These are phyloP conservation scores for Epichloe bromicola DNA, from an alignment of 2,329 filamentous ascomycete species.

Conservation along the genomic window DNA sequence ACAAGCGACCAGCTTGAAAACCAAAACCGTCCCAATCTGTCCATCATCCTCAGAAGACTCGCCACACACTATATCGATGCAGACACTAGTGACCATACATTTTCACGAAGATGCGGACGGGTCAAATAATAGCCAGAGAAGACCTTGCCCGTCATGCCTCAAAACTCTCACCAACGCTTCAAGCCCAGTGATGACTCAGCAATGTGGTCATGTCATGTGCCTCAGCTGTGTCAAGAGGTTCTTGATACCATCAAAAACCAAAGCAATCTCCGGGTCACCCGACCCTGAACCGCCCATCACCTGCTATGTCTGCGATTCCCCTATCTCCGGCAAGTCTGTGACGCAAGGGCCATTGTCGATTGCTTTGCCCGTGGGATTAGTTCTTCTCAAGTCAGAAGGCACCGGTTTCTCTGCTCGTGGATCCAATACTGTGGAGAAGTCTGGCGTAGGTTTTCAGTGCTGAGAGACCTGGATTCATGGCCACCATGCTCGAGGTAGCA, in stretches of 20 bases:
- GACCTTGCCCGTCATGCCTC: conserved; percentile 70
- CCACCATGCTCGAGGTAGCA: not conserved
- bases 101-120: conserved; percentile 58
- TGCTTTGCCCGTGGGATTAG: conserved; percentile 55
- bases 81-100: conserved; percentile 59
- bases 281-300: conserved; percentile 32
- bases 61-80: conserved; percentile 65
- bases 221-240: conserved; percentile 75
- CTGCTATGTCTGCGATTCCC: conserved; percentile 81
- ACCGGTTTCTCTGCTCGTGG: conserved; percentile 90
- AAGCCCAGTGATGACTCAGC: conserved; percentile 69
- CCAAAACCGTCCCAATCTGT: conserved; percentile 60
- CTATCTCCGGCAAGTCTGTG: conserved; percentile 44
- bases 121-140: conserved; percentile 29
- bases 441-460: conserved; percentile 72
- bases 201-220: conserved; percentile 87
- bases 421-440: conserved; percentile 65
- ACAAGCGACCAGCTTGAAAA: conserved; percentile 42
- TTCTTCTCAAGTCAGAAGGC: conserved; percentile 72
- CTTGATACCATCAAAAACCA: conserved; percentile 45
- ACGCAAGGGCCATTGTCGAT: conserved; percentile 33
- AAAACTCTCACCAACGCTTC: conserved; percentile 73
- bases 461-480: conserved; percentile 21
- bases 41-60: conserved; percentile 56
- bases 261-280: conserved; percentile 13